phyloP scores from a whole-genome alignment of 345 rosid genomes.

The Conringia planisiliqua region DNA sequence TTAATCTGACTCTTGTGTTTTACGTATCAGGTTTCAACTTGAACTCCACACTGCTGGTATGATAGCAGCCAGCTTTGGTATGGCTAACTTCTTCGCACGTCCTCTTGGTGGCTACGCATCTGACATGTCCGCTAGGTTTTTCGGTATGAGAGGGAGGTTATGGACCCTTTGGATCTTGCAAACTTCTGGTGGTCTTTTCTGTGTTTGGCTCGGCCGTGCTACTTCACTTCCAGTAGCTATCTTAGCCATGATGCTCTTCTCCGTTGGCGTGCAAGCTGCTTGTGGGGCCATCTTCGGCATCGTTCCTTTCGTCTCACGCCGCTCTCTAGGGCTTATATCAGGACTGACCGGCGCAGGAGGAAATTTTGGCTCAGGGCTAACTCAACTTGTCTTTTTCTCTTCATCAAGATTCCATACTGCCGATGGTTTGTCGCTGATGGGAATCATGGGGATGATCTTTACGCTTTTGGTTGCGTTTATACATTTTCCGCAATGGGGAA shows the following conservation, averaged over 20 bases:
- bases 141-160: conserved; percentile 76
- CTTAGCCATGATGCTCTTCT: conserved; percentile 70
- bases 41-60: conserved; percentile 65
- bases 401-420: conserved; percentile 45
- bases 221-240: conserved; percentile 59
- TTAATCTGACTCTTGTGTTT: not conserved
- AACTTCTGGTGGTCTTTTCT: conserved; percentile 62
- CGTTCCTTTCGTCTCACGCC: conserved; percentile 65
- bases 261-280: conserved; percentile 69
- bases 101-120: conserved; percentile 71
- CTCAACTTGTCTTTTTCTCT: conserved; percentile 63
- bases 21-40: conserved; percentile 39
- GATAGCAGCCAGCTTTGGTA: conserved; percentile 70
- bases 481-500: conserved; percentile 75
- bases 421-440: conserved; percentile 56
- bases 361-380: conserved; percentile 71
- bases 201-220: conserved; percentile 67
- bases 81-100: conserved; percentile 68
- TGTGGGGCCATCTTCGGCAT: conserved; percentile 80
- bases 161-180: conserved; percentile 74
- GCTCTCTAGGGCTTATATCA: conserved; percentile 64
- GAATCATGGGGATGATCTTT: conserved; percentile 54
- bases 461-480: conserved; percentile 55
- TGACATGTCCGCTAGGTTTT: conserved; percentile 47
- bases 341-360: conserved; percentile 74